phyloP scores from a whole-genome alignment of 2,329 filamentous ascomycete species.

The Scortechinia acanthostroma region DNA sequence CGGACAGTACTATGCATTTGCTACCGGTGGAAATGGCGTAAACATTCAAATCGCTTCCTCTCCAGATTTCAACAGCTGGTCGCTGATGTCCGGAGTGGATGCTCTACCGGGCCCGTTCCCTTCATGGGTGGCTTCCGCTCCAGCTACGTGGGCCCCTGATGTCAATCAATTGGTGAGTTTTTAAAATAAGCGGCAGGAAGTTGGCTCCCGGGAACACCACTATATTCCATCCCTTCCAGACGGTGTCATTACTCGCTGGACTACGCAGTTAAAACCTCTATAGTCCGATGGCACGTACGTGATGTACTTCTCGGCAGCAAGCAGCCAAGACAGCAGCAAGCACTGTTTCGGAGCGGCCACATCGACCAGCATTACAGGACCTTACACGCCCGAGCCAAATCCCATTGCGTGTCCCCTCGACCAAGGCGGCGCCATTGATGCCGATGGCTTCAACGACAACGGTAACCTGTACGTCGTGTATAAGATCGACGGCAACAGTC shows the following conservation, averaged over 20 bases:
- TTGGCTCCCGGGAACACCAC: neutral
- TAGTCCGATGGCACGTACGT: slow-evolving; percentile 3
- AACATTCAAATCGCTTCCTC: slow-evolving; percentile 4
- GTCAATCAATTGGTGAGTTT: slow-evolving; percentile 3
- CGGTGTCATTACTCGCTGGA: no score
- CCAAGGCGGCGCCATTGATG: slow-evolving; percentile 4
- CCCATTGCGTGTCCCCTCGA: slow-evolving; percentile 4
- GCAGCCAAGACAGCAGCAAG: neutral
- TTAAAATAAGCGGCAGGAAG: neutral
- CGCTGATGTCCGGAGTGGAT: neutral
- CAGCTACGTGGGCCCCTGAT: slow-evolving; percentile 4
- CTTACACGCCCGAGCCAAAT: slow-evolving; percentile 2
- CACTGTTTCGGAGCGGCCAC: slow-evolving; percentile 4
- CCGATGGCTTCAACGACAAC: slow-evolving; percentile 3
- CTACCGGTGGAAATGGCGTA: neutral
- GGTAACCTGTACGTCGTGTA: slow-evolving; percentile 5
- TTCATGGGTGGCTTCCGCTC: neutral
- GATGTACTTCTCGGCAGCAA: slow-evolving; percentile 4
- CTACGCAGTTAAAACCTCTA: no score
- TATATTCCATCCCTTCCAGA: no score
- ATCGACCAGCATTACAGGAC: slow-evolving; percentile 3
- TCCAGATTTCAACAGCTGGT: slow-evolving; percentile 2
- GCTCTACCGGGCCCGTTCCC: neutral
- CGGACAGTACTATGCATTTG: slow-evolving; percentile 3
- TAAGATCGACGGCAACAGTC: slow-evolving; percentile 5